Conservation (phyloP, 1,139 yeast genomes). For the Suzukiozyma palmioleophila region DNA sequence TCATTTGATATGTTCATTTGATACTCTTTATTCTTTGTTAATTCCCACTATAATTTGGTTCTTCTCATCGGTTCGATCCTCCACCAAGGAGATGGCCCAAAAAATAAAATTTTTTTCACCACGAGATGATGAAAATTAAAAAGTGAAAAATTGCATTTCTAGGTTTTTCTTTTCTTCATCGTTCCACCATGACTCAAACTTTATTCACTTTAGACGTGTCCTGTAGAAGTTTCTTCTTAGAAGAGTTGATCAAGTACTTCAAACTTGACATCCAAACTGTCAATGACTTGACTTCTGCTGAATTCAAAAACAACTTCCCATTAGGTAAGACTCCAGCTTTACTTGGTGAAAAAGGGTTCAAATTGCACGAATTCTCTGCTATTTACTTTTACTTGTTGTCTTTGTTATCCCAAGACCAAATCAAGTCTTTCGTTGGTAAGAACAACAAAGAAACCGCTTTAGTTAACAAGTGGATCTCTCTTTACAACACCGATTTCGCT, state of each 20-base stretch:
- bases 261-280: conserved; percentile 60
- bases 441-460: conserved; percentile 63
- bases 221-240: conserved; percentile 45
- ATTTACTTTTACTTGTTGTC: conserved; percentile 42
- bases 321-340: conserved; percentile 73
- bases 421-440: conserved; percentile 50
- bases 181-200: conserved; percentile 52
- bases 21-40: not conserved
- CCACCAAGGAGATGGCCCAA: too few relatives aligned
- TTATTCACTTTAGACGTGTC: conserved; percentile 47
- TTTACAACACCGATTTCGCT: conserved; percentile 68
- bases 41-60: not conserved
- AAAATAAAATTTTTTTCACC: not conserved
- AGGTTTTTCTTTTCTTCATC: not conserved
- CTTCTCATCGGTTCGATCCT: too few relatives aligned
- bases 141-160: not conserved
- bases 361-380: conserved; percentile 77
- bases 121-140: not conserved
- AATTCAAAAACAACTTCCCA: conserved; percentile 58
- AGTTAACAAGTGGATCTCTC: conserved; percentile 79
- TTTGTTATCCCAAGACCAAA: conserved; percentile 28
- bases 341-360: conserved; percentile 73
- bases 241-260: conserved; percentile 49
- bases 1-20: not conserved
- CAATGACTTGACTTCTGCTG: conserved; percentile 36